Percentiles rank a stretch among this genome's conserved stretches.
Conservation (phyloP, 164 flowering plant species). For the Vitis rotundifolia region DNA sequence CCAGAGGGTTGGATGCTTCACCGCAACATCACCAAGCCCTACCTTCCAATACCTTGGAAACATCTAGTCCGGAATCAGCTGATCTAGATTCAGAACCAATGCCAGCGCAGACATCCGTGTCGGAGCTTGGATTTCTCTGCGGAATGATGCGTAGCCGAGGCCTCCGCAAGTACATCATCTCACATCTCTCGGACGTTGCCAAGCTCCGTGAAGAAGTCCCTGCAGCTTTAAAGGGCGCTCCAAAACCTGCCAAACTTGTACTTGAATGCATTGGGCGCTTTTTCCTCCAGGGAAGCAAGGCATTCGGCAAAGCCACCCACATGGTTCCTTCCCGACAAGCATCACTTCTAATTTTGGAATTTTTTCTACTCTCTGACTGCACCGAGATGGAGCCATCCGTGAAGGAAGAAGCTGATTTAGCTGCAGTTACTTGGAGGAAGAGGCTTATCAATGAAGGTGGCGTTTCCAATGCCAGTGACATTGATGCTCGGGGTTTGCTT, state of each 20-base stretch:
- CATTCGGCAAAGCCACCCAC: conserved; percentile 36
- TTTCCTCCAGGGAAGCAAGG: conserved; percentile 52
- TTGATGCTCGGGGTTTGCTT: conserved; percentile 59
- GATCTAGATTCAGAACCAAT: too few relatives aligned
- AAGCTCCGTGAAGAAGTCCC: conserved; percentile 41
- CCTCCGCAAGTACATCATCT: conserved; percentile 36
- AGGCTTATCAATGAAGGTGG: conserved; percentile 58
- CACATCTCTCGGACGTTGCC: conserved; percentile 17
- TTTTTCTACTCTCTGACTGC: conserved; percentile 28
- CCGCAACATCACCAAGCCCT: not conserved
- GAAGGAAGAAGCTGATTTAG: conserved; percentile 35
- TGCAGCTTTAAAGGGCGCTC: conserved; percentile 42
- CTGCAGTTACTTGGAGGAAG: conserved; percentile 49
- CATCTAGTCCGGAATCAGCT: not conserved
- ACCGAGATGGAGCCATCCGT: conserved; percentile 22
- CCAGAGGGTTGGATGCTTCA: not conserved
- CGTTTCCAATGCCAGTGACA: conserved; percentile 21
- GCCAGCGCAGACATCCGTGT: not conserved
- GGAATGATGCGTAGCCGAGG: conserved; percentile 33
- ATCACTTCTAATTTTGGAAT: conserved; percentile 40
- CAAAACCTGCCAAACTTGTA: conserved; percentile 43
- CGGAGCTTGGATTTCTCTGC: conserved; percentile 38
- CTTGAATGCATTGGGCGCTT: conserved; percentile 50
- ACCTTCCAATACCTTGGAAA: not conserved
- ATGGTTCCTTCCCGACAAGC: conserved; percentile 40